Percentiles rank a stretch among this genome's conserved stretches.
Conservation (phyloP, 1,139 yeast species). For the Lodderomyces metapsilosis region DNA sequence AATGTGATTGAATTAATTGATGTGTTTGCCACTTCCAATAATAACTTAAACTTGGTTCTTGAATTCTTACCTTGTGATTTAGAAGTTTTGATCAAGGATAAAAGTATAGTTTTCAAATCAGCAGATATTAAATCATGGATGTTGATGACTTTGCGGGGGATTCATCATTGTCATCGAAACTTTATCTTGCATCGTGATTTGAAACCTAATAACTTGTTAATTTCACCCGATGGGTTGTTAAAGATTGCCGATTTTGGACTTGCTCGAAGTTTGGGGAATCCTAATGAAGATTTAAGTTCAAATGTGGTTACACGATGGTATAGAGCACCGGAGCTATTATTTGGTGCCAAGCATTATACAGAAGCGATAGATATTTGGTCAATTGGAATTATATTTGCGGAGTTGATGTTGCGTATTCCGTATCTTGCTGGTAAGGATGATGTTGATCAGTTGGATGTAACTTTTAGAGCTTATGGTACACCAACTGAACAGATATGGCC, state of each 20-base stretch:
- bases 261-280: constrained; percentile 78
- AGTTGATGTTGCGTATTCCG: constrained; percentile 90
- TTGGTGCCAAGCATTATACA: constrained; percentile 88
- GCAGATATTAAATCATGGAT: constrained; percentile 94
- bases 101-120: constrained; percentile 70
- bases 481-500: constrained; percentile 96
- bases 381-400: constrained; percentile 94
- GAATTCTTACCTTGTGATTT: constrained; percentile 91
- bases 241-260: constrained; percentile 97
- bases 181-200: constrained; percentile 87
- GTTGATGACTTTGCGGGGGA: constrained; percentile 88
- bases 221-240: constrained; percentile 83
- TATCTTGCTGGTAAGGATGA: constrained; percentile 93
- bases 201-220: constrained; percentile 76
- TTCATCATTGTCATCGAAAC: constrained; percentile 92
- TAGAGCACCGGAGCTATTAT: constrained; percentile 87
- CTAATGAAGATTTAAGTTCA: constrained; percentile 80
- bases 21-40: constrained; percentile 67
- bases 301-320: constrained; percentile 98
- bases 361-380: constrained; percentile 93
- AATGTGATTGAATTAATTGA: constrained; percentile 88
- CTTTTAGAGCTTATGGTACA: constrained; percentile 92
- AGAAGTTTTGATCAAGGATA: constrained; percentile 86
- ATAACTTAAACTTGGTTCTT: constrained; percentile 76
- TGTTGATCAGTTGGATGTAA: constrained; percentile 82